Percentiles rank a stretch among this genome's conserved stretches.
Evolutionary conservation across 768 basidiomycete species (phyloP).

Genomic region (Boletus rubroflammeus): DNA sequence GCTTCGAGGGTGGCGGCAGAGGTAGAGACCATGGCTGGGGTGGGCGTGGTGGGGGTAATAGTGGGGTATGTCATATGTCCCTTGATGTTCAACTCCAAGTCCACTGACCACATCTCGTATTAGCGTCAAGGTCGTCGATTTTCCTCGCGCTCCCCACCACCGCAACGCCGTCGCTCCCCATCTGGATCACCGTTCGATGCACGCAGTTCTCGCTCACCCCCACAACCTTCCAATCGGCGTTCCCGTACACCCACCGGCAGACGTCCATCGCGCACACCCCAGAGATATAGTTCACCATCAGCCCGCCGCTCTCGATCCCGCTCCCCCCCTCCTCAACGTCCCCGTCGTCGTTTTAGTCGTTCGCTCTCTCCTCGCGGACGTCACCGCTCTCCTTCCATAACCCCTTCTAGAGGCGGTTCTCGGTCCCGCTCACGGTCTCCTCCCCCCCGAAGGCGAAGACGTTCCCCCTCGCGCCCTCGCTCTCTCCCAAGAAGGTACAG

Average conservation of each 20-base stretch:
- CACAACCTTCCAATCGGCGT: constrained; percentile 32
- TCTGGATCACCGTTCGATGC: constrained; percentile 34
- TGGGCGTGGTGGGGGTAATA: constrained; percentile 47
- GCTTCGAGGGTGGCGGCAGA: constrained; percentile 49
- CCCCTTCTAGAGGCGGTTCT: constrained; percentile 36
- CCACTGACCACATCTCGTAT: constrained; percentile 9
- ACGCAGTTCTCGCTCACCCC: constrained; percentile 38
- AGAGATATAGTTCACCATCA: constrained; percentile 33
- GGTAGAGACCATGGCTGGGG: constrained; percentile 66
- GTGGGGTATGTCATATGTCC: constrained; percentile 5
- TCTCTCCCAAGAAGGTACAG: constrained; percentile 26
- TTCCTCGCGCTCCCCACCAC: constrained; percentile 43
- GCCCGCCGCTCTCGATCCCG: constrained; percentile 38
- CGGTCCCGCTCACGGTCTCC: constrained; percentile 43
- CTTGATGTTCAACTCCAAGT: neutral
- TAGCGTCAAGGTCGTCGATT: constrained; percentile 46
- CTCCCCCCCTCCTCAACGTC: constrained; percentile 22
- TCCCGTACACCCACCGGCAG: constrained; percentile 41
- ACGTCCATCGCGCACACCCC: constrained; percentile 31
- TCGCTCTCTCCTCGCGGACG: constrained; percentile 28
- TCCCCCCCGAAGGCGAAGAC: constrained; percentile 38
- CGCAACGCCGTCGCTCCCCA: constrained; percentile 46
- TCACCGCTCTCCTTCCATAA: constrained; percentile 31
- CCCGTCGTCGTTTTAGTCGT: constrained; percentile 26
- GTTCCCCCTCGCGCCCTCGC: constrained; percentile 30